phyloP scores from a whole-genome alignment of 441 rosid species.

The Breynia disticha region DNA sequence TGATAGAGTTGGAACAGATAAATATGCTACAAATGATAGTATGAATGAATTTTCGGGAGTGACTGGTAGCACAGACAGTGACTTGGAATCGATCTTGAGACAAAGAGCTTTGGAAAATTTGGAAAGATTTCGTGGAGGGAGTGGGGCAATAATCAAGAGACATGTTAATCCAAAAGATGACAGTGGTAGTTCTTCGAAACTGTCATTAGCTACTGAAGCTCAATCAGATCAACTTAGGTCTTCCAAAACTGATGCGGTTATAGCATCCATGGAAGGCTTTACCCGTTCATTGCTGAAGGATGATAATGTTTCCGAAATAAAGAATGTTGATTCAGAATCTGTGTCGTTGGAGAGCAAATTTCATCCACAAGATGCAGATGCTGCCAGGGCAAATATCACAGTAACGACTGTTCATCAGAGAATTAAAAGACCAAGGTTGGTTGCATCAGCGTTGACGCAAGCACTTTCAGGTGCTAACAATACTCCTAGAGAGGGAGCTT shows the following conservation, averaged over 20 bases:
- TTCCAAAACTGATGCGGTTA: background rate
- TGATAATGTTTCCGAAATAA: slow-evolving; percentile 4
- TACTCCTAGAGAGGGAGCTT: slow-evolving; percentile 12
- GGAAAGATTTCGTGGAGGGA: slow-evolving; percentile 45
- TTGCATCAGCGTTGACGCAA: slow-evolving; percentile 27
- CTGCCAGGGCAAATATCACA: slow-evolving; percentile 19
- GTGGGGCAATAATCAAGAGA: slow-evolving; percentile 14
- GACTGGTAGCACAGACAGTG: slow-evolving; percentile 17
- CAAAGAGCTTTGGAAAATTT: slow-evolving; percentile 69
- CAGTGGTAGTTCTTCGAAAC: slow-evolving; percentile 9
- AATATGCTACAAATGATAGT: slow-evolving; percentile 11
- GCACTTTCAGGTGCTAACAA: slow-evolving; percentile 20
- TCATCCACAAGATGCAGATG: slow-evolving; percentile 18
- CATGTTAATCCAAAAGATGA: slow-evolving; percentile 19
- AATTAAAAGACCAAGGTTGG: slow-evolving; percentile 27
- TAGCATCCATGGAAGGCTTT: slow-evolving; percentile 8
- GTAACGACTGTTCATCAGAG: slow-evolving; percentile 13
- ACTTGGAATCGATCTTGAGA: slow-evolving; percentile 62
- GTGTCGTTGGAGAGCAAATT: slow-evolving; percentile 7
- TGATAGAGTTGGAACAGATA: slow-evolving; percentile 16
- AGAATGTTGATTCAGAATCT: background rate
- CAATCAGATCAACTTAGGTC: background rate
- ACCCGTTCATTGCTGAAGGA: slow-evolving; percentile 3
- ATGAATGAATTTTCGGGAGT: slow-evolving; percentile 18
- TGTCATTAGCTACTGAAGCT: background rate